Conservation (phyloP, 768 basidiomycete genomes). For the Psilocybe cyanescens region DNA sequence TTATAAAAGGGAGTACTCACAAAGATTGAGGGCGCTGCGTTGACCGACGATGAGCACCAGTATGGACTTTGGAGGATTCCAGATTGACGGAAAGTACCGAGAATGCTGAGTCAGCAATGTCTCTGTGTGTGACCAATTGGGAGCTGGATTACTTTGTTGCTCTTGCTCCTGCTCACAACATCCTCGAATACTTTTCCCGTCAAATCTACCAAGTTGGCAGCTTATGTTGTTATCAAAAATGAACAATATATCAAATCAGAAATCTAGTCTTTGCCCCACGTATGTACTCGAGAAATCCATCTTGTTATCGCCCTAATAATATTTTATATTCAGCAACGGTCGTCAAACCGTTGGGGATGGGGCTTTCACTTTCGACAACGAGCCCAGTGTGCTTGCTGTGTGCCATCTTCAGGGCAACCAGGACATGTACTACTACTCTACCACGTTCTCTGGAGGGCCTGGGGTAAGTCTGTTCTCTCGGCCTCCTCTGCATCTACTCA, state of each 20-base stretch:
- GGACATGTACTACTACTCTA: constrained; percentile 89
- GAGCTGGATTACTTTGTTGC: constrained; percentile 7
- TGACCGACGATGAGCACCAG: constrained; percentile 35
- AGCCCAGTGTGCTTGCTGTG: constrained; percentile 83
- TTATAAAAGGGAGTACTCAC: constrained; percentile 34
- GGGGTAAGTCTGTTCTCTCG: constrained; percentile 59
- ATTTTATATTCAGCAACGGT: constrained; percentile 71
- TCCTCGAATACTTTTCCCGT: constrained; percentile 18
- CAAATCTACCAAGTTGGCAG: constrained; percentile 78
- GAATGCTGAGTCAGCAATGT: constrained; percentile 28
- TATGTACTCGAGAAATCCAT: constrained; percentile 40
- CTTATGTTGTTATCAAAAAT: constrained; percentile 76
- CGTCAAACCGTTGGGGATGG: constrained; percentile 97
- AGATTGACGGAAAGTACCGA: constrained; percentile 24
- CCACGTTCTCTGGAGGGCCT: constrained; percentile 93
- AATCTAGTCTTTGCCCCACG: constrained; percentile 97
- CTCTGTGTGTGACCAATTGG: constrained; percentile 6
- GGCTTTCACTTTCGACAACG: constrained; percentile 81
- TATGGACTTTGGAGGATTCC: constrained; percentile 6
- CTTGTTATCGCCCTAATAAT: constrained; percentile 19
- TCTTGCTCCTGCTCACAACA: constrained; percentile 22
- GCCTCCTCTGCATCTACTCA: constrained; percentile 8
- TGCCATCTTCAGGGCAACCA: constrained; percentile 82
- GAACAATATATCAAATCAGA: constrained; percentile 73
- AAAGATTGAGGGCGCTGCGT: constrained; percentile 42